Conservation (phyloP, 2,329 filamentous ascomycete species). For the Trichoderma sp. region DNA sequence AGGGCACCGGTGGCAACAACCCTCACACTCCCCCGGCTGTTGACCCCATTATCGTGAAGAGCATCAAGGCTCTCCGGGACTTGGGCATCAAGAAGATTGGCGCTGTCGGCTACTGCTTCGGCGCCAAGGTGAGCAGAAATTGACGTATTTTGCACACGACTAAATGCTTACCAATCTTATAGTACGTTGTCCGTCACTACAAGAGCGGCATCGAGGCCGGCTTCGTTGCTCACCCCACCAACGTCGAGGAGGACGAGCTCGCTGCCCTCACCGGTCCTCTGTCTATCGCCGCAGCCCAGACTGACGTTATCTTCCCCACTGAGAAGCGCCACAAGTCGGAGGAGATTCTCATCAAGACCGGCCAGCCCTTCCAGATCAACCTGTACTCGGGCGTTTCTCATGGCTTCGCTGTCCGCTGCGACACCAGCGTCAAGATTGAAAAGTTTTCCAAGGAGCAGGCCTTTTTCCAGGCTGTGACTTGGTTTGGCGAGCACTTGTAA, state of each 20-base stretch:
- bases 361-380: conserved; percentile 73
- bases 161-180: neutral
- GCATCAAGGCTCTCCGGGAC: conserved; percentile 59
- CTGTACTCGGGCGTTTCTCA: conserved; percentile 73
- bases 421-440: conserved; percentile 59
- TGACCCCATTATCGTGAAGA: conserved; percentile 39
- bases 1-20: conserved; percentile 51
- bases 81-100: conserved; percentile 63
- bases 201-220: conserved; percentile 68
- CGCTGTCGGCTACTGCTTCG: conserved; percentile 75
- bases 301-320: conserved; percentile 66
- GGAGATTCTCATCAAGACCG: conserved; percentile 59
- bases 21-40: conserved; percentile 41
- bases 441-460: conserved; percentile 81
- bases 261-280: conserved; percentile 67
- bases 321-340: conserved; percentile 68
- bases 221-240: conserved; percentile 76
- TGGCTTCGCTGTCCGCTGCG: conserved; percentile 74
- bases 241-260: conserved; percentile 70
- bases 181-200: conserved; percentile 70
- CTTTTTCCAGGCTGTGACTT: conserved; percentile 74
- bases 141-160: too few relatives aligned
- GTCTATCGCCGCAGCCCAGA: conserved; percentile 68
- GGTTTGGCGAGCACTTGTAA: conserved; percentile 63
- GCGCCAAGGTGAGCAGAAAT: conserved; percentile 62